Percentiles rank a stretch among this genome's conserved stretches.
Conservation (phyloP, 352 stramenopile species). For the Phytophthora ramorum region DNA sequence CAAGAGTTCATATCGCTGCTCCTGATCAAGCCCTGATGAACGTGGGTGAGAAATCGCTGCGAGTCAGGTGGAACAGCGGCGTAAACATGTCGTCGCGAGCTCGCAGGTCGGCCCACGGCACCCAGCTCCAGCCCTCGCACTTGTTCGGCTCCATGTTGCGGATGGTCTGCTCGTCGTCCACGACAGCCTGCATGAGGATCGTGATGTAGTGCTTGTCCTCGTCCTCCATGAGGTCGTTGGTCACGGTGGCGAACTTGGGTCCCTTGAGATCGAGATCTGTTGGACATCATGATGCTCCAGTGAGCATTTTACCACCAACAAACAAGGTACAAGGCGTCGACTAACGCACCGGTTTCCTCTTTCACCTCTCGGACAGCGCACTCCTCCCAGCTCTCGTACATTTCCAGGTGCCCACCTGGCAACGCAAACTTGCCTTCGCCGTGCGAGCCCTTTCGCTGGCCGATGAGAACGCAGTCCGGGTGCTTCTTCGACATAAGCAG, state of each 20-base stretch:
- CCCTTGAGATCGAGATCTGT: slow-evolving; percentile 68
- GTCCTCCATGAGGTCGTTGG: slow-evolving; percentile 85
- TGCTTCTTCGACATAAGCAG: slow-evolving; percentile 72
- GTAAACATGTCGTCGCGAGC: slow-evolving; percentile 77
- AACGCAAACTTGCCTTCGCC: slow-evolving; percentile 80
- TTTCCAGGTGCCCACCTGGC: slow-evolving; percentile 82
- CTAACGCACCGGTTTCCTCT: slow-evolving; percentile 74
- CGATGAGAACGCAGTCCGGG: slow-evolving; percentile 76
- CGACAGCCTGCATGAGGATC: slow-evolving; percentile 79
- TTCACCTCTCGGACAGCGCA: slow-evolving; percentile 85
- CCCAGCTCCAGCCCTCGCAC: slow-evolving; percentile 81
- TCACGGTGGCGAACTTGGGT: slow-evolving; percentile 72
- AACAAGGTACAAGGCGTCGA: not conserved
- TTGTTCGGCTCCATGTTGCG: slow-evolving; percentile 87
- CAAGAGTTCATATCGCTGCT: too few relatives aligned
- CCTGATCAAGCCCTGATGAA: slow-evolving; percentile 26
- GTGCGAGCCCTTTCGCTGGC: slow-evolving; percentile 76
- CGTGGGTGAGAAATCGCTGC: slow-evolving; percentile 58
- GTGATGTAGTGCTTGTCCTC: slow-evolving; percentile 89
- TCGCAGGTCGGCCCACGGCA: slow-evolving; percentile 59
- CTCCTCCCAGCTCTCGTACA: slow-evolving; percentile 84
- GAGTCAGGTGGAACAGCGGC: slow-evolving; percentile 71
- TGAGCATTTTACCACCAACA: slow-evolving; percentile 4
- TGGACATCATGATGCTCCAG: not conserved
- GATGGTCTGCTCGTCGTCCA: slow-evolving; percentile 56